phyloP scores from a whole-genome alignment of 1,284 basidiomycete species.

The Clitocybe nebularis region DNA sequence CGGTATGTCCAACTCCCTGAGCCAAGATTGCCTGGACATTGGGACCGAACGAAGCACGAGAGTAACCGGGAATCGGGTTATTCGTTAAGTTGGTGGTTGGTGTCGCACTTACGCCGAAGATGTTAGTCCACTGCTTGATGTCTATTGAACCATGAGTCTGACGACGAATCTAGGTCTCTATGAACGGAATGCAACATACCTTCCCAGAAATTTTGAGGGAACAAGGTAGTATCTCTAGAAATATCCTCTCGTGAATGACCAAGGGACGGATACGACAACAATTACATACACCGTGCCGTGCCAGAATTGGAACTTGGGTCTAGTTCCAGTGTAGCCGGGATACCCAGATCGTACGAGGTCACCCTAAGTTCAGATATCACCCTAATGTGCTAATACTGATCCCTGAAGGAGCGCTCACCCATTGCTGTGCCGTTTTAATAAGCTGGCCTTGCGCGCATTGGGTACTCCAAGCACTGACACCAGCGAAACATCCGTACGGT shows the following conservation, averaged over 20 bases:
- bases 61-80: slow-evolving; percentile 37
- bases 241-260: too few species aligned
- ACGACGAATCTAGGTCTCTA: too few species aligned
- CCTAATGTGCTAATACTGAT: too few species aligned
- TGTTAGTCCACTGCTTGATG: slow-evolving; percentile 47
- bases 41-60: slow-evolving; percentile 41
- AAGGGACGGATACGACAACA: too few species aligned
- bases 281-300: slow-evolving; percentile 50
- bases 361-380: slow-evolving; percentile 30
- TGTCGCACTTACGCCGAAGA: slow-evolving; percentile 39
- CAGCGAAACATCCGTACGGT: slow-evolving; percentile 49
- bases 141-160: too few species aligned
- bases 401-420: slow-evolving; percentile 26
- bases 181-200: too few species aligned
- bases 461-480: slow-evolving; percentile 43
- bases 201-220: too few species aligned
- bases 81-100: slow-evolving; percentile 35
- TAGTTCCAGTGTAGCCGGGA: slow-evolving; percentile 47
- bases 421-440: slow-evolving; percentile 40
- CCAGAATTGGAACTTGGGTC: slow-evolving; percentile 52
- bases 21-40: slow-evolving; percentile 42
- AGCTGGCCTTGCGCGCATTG: slow-evolving; percentile 39
- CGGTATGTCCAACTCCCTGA: slow-evolving; percentile 40
- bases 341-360: slow-evolving; percentile 40
- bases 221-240: too few species aligned